phyloP scores from a whole-genome alignment of 495 filamentous ascomycete genomes.

The Chlorociboria aeruginascens region DNA sequence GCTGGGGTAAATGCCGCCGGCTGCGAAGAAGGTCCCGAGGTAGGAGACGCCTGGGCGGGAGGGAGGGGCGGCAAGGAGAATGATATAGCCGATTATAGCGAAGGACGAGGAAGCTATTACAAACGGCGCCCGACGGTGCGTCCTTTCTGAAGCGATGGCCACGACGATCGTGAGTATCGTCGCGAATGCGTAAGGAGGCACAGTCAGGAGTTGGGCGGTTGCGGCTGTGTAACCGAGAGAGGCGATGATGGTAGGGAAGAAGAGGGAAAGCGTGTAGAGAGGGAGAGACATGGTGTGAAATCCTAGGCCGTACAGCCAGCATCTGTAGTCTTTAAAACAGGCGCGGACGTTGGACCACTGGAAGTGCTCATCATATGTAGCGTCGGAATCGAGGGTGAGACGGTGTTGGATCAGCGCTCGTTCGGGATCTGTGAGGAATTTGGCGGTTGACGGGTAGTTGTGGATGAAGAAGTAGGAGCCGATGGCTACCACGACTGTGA shows the following conservation, averaged over 20 bases:
- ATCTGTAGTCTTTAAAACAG: conserved; percentile 60
- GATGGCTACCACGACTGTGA: conserved; percentile 51
- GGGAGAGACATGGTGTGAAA: conserved; percentile 69
- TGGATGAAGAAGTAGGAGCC: conserved; percentile 58
- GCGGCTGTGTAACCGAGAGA: conserved; percentile 56
- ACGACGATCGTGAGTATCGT: conserved; percentile 32
- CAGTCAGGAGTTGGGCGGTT: conserved; percentile 56
- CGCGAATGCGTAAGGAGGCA: conserved; percentile 51
- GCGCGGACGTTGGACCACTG: conserved; percentile 49
- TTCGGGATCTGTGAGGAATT: conserved; percentile 55
- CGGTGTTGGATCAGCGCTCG: conserved; percentile 25
- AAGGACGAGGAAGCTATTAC: conserved; percentile 36
- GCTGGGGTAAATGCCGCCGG: conserved; percentile 14
- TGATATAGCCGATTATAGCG: conserved; percentile 36
- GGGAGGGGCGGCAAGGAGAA: conserved; percentile 37
- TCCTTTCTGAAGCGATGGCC: conserved; percentile 29
- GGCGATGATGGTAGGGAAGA: conserved; percentile 58
- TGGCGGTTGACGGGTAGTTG: conserved; percentile 59
- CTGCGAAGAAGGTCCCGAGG: conserved; percentile 12
- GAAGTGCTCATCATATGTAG: conserved; percentile 49
- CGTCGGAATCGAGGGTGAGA: conserved; percentile 20
- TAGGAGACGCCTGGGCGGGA: conserved; percentile 36
- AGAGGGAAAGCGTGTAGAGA: conserved; percentile 68
- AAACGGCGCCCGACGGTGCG: conserved; percentile 28
- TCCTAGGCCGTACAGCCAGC: conserved; percentile 60